Percentiles rank a stretch among this genome's conserved stretches.
Conservation (phyloP, 2,329 filamentous ascomycete species). For the Periconia sp. region DNA sequence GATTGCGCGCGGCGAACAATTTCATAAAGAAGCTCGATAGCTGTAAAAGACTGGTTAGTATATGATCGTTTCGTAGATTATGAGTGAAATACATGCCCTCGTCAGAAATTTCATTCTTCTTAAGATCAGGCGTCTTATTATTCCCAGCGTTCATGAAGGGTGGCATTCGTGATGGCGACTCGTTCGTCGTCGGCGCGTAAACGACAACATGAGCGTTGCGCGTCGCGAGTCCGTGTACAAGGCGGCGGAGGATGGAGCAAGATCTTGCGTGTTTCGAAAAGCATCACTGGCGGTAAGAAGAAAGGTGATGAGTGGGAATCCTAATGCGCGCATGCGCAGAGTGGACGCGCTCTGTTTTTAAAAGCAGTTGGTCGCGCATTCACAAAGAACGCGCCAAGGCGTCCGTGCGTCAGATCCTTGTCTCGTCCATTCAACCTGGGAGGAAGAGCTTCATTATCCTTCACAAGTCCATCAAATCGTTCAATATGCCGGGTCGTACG, state of each 20-base stretch:
- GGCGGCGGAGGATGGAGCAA: too few relatives aligned
- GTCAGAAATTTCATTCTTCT: constrained; percentile 38
- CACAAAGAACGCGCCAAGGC: constrained; percentile 20
- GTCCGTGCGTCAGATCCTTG: constrained; percentile 13
- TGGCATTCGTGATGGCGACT: constrained; percentile 47
- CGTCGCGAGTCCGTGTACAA: too few relatives aligned
- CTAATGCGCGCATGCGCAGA: constrained; percentile 5
- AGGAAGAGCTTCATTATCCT: constrained; percentile 18
- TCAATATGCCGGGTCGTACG: constrained; percentile 48
- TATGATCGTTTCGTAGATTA: constrained; percentile 13
- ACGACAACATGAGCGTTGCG: constrained; percentile 47
- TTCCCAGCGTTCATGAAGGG: constrained; percentile 43
- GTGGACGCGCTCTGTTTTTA: constrained; percentile 38
- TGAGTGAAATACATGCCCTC: constrained; percentile 38
- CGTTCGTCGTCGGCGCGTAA: constrained; percentile 45
- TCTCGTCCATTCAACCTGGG: constrained; percentile 4
- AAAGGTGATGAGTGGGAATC: constrained; percentile 7
- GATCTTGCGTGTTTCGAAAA: constrained; percentile 13
- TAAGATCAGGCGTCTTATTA: constrained; percentile 49
- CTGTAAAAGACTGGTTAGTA: constrained; percentile 51
- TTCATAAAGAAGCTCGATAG: constrained; percentile 78
- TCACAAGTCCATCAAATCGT: constrained; percentile 6
- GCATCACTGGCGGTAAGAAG: constrained; percentile 33
- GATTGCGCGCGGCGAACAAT: constrained; percentile 76
- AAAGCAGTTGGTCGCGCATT: constrained; percentile 26